Evolutionary conservation across 2,329 filamentous ascomycete species (phyloP).

Genomic region (Sphaerulina populicola): DNA sequence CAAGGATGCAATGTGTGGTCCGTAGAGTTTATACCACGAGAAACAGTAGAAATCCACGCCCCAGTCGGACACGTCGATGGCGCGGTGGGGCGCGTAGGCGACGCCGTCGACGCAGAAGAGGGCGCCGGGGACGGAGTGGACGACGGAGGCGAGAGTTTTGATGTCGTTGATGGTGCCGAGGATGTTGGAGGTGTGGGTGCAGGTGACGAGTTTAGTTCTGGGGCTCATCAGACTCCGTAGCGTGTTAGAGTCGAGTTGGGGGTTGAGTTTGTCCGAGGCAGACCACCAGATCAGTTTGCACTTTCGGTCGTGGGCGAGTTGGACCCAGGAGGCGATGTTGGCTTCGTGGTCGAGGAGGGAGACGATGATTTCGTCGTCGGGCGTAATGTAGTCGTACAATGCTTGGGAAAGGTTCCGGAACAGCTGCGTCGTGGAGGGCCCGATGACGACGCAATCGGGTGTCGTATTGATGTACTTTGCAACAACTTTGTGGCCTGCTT

Average conservation of each 20-base stretch:
- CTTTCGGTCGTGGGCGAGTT: constrained; percentile 53
- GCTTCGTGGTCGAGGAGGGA: constrained; percentile 70
- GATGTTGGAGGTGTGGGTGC: constrained; percentile 67
- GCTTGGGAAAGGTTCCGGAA: constrained; percentile 59
- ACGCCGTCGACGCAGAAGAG: constrained; percentile 68
- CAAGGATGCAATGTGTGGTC: constrained; percentile 63
- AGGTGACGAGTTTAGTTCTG: constrained; percentile 61
- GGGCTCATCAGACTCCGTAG: constrained; percentile 52
- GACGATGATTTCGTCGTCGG: constrained; percentile 52
- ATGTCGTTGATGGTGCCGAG: constrained; percentile 63
- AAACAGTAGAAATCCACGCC: constrained; percentile 71
- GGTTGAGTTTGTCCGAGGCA: constrained; percentile 40
- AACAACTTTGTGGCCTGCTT: constrained; percentile 54
- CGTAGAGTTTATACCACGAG: constrained; percentile 76
- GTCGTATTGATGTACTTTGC: constrained; percentile 63
- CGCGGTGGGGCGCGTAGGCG: constrained; percentile 64
- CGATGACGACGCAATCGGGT: constrained; percentile 61
- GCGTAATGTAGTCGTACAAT: constrained; percentile 50
- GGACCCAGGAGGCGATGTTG: constrained; percentile 66
- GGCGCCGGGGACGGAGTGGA: constrained; percentile 47
- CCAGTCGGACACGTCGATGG: constrained; percentile 58
- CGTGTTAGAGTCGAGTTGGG: constrained; percentile 51
- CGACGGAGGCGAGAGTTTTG: constrained; percentile 46
- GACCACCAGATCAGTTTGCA: constrained; percentile 63
- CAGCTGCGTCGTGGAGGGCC: constrained; percentile 66